Base-by-base conservation (phyloP, 2,329 filamentous ascomycete species). In the Exophiala dermatitidis region DNA sequence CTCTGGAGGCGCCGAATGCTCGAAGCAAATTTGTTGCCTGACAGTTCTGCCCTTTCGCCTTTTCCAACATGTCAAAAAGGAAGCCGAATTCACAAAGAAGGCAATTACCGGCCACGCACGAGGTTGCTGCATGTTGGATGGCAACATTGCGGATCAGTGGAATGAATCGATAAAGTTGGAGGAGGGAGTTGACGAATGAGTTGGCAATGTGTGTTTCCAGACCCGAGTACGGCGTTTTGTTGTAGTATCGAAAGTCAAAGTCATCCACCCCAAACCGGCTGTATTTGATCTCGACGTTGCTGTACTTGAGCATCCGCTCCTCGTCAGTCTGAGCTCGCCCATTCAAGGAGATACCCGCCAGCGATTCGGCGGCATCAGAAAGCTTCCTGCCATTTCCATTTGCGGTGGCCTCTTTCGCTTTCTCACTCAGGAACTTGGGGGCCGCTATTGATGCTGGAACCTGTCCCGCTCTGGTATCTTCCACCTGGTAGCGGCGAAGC, bases 251-350 rank as follows among this genome's bases (percentile, higher is more conserved):
- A 71, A 98, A 98, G 69, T 98, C 93, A 68, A 98, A 98, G 69
- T 98, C 94, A 65, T 97, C 91, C n/a, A 98, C 90, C 19, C 93
- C 93, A 69, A 96, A 98, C 67, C 90, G 94, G 76, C 91, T 96
- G 74, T 97, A 98, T 68, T 96, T 96, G 72, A 98, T 98, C 69
- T 97, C 91, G 7, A 96, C 87, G 64, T 90, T 90, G 60, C 87
- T 84, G 69, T 98, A 98, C 74, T 93, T 88, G 5, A 87, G 80
- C 26, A 91, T 86, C 3, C 93, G 86, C 52, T 95, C 90, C 38
- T 86, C 82, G 59, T 88, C 86, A 52, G 85, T 80, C 59, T 85
- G 85, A 38, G 76, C 77, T 52, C 60, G 50, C 3, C 60, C 62
- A 57, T 87, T 84, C 2, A 91, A 74, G 50, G 86, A 83, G 51